Base-by-base conservation (phyloP, 176 grass and related monocot genomes). In the Neostapfia colusana region DNA sequence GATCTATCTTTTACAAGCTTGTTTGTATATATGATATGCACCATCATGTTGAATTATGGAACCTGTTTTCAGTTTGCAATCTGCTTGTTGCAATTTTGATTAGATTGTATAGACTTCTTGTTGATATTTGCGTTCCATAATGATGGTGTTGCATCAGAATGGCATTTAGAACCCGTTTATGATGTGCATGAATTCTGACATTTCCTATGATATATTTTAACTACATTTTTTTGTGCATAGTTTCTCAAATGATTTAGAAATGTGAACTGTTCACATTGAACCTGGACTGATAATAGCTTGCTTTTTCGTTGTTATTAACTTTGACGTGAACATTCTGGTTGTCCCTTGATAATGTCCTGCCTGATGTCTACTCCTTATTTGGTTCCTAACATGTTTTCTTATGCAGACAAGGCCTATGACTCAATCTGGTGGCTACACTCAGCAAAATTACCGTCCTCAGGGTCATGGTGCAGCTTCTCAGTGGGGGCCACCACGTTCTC, bases 401-500 rank as follows among this genome's bases (percentile, higher is more conserved):
- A 18, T 81, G 71, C 89, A 96, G 93, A 55, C 76, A 74, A 79
- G 82, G 67, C 57, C 75, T 39, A 26, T 61, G 18, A 27, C 79
- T 41, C 89, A 85, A 43, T 82, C 89, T 54, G 83, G 70, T 57
- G 92, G 92, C 62, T 72, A 90, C 69, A 79, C 79, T 75, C 83
- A 37, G 4, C 93, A 89, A 75, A 80, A 72, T 81, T 84, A 84
- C 65, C 69, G 55, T 18, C 83, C 89, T 65, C 85, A 56, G 55
- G 85, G 92, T 72, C 83, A 82, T 78, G 83, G 73, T 65, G 68
- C 81, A 27, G 69, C 69, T 77, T 70, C 86, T 69, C 81, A 96
- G 57, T 96, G 89, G 93, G 89, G 89, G 13, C 89, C 78, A 10
- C 55, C 55, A 2, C 89, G 83, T 48, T 86, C 81, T 65, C 89